Percentiles rank a stretch among this genome's conserved stretches.
phyloP scores from a whole-genome alignment of 305 asterid species.

The Solanum hybrid region DNA sequence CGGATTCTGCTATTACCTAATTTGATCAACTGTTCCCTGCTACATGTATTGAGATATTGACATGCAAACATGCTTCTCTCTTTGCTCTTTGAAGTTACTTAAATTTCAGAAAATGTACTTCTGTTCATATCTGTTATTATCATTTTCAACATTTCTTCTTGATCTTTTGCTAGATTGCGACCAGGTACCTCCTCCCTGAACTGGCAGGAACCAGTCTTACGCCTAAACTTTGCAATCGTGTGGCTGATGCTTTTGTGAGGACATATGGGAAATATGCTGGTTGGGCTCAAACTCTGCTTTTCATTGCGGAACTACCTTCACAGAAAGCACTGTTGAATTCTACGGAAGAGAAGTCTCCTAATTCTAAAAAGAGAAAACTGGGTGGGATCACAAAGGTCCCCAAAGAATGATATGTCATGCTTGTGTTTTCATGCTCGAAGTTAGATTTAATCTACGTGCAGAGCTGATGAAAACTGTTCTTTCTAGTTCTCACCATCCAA shows the following conservation, averaged over 20 bases:
- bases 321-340: conserved; percentile 53
- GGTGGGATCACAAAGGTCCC: conserved; percentile 6
- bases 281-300: conserved; percentile 96
- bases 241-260: conserved; percentile 74
- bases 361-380: conserved; percentile 21
- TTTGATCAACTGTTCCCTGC: background rate
- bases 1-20: background rate
- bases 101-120: background rate
- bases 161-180: conserved; percentile 54
- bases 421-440: background rate
- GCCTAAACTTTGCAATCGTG: conserved; percentile 43
- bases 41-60: background rate
- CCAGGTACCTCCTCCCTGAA: conserved; percentile 82
- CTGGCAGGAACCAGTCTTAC: conserved; percentile 72
- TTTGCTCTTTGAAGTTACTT: background rate
- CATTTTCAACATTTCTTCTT: conserved; percentile 4
- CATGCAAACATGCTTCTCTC: background rate
- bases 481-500: background rate
- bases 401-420: conserved; percentile 14
- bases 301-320: conserved; percentile 85
- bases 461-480: background rate
- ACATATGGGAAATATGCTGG: conserved; percentile 95
- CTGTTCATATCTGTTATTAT: background rate
- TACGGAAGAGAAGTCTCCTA: conserved; percentile 17
- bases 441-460: background rate